Base-by-base conservation (phyloP, 345 rosid genomes). In the Alliaria petiolata region DNA sequence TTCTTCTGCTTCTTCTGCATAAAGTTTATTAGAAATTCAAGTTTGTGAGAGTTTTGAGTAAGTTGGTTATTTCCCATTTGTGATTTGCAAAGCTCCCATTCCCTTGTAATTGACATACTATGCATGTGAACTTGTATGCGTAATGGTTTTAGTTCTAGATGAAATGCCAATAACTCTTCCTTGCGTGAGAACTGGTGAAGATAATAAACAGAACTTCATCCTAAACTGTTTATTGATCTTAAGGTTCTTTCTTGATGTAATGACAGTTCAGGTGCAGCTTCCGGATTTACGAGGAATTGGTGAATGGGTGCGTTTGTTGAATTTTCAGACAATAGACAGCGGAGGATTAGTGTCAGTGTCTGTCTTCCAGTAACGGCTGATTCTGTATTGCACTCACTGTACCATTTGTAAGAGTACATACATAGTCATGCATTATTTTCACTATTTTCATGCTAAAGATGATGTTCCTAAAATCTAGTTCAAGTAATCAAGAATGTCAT, bases 371-470 rank as follows among this genome's bases (percentile, higher is more conserved):
- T 57, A 22, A 15, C 3, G 19, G 15, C 2, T 66, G 62, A 53
- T 30, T 43, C 43, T 43, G 2, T 67, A 54, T 15, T 65, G 66
- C 58, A 26, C 28, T 51, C 62, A 17, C 28, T 62, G n/a, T 49
- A 49, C 75, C 44, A 51, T 62, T 62, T 71, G 31, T 62, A 62
- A 72, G 33, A 62, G 51, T 31, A 22, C 20, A 28, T 25, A 38
- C 34, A 39, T 50, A 33, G 26, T 36, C 26, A 35, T 46, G 66
- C 57, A 15, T 59, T 30, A 46, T 47, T 50, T n/a, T n/a, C n/a
- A n/a, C n/a, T n/a, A n/a, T n/a, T n/a, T n/a, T n/a, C n/a, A n/a
- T n/a, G n/a, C n/a, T n/a, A n/a, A n/a, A n/a, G n/a, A n/a, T n/a
- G n/a, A n/a, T n/a, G n/a, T n/a, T n/a, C n/a, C n/a, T n/a, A n/a